Base-by-base conservation (phyloP, 2,329 filamentous ascomycete species). In the Helotiales sp. region DNA sequence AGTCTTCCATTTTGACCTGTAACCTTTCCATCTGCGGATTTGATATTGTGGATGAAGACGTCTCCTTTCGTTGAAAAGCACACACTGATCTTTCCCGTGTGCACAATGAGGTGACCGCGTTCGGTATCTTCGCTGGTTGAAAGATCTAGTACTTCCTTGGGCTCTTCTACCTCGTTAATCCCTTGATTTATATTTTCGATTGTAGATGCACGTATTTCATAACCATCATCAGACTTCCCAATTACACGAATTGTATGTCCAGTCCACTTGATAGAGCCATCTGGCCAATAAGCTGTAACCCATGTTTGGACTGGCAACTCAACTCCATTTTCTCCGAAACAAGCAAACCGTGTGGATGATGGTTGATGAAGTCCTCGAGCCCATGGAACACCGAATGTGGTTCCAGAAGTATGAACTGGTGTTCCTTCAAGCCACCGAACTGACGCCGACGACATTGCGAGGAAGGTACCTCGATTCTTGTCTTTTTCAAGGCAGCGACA, bases 251-350 rank as follows among this genome's bases (percentile, higher is more conserved):
- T 72, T 0, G 83, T 81, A 64, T 86, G 83, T 0, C 76, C 82
- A 2, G 80, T 83, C 83, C 83, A 86, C 65, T 85, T 86, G 53
- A 85, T 74, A 0, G 83, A 84, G 25, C 79, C 81, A 69, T 86
- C 83, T 1, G 78, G 75, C 83, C 83, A 86, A 66, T 81, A 83
- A 0, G 78, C 81, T 0, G 79, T 85, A 2, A 77, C 72, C 82
- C 83, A 85, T 0, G 82, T 81, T 59, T 85, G 77, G 6, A 82
- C 67, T 6, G 38, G 38, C 5, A 25, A 9, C 6, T 57, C 52
- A 17, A 58, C n/a, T 34, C 57, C 33, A 10, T 34, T 33, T 50
- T 63, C 60, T 42, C 48, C 46, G 17, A 53, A 55, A 30, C 63
- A 66, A n/a, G 44, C 58, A 15, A 34, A 34, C 4, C 4, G 31